Conservation (phyloP, 2,329 filamentous ascomycete genomes). For the Penicillium sp. region DNA sequence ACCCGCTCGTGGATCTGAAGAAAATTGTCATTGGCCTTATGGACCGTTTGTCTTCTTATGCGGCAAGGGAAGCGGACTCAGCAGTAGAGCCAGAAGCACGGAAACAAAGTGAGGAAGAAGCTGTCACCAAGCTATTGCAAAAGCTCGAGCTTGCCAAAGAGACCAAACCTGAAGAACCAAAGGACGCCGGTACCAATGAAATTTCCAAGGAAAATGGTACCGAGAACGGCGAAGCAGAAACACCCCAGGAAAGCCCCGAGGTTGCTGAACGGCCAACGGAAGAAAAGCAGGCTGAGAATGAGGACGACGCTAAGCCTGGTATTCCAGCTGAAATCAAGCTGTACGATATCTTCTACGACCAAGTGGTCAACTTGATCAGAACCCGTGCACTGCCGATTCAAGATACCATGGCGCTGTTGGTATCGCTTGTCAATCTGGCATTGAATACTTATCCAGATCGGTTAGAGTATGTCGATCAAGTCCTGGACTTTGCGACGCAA, state of each 20-base stretch:
- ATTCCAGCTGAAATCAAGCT: slow-evolving; percentile 69
- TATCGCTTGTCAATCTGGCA: slow-evolving; percentile 90
- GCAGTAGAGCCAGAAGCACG: slow-evolving; percentile 68
- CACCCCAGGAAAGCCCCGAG: slow-evolving; percentile 26
- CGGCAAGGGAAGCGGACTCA: slow-evolving; percentile 77
- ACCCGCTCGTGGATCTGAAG: slow-evolving; percentile 97
- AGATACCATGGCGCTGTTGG: slow-evolving; percentile 87
- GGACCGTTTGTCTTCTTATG: slow-evolving; percentile 92
- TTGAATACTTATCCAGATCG: slow-evolving; percentile 93
- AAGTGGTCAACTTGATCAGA: slow-evolving; percentile 90
- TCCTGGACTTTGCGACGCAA: slow-evolving; percentile 79
- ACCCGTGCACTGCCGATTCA: slow-evolving; percentile 88
- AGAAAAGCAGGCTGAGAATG: slow-evolving; percentile 33
- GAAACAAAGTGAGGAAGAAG: slow-evolving; percentile 78
- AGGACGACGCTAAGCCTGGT: slow-evolving; percentile 37
- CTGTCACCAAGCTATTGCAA: slow-evolving; percentile 72
- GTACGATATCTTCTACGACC: slow-evolving; percentile 96
- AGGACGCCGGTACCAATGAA: slow-evolving; percentile 35
- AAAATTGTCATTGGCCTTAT: slow-evolving; percentile 96
- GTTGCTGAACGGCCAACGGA: slow-evolving; percentile 26
- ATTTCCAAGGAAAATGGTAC: slow-evolving; percentile 34
- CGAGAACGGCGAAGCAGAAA: slow-evolving; percentile 37
- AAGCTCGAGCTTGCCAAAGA: slow-evolving; percentile 67
- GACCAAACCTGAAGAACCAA: slow-evolving; percentile 45
- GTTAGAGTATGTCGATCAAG: slow-evolving; percentile 92